These are phyloP conservation scores for Pythium insidiosum DNA, from an alignment of 352 stramenopile species.

Conservation along the genomic window DNA sequence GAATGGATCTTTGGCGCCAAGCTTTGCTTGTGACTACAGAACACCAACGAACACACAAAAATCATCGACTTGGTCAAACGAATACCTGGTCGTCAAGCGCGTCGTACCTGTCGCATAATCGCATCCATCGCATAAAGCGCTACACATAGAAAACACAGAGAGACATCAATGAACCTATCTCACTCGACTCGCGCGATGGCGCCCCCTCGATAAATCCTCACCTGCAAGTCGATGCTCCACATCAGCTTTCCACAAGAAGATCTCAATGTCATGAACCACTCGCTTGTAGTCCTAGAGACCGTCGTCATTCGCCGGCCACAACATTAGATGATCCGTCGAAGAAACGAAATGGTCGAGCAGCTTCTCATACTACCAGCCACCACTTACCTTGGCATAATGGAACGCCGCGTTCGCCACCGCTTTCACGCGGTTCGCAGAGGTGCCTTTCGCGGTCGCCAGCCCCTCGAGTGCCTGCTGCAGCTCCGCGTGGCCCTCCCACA, in stretches of 20 bases:
- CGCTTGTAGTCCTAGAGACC: slow-evolving; percentile 77
- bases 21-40: slow-evolving; percentile 54
- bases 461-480: slow-evolving; percentile 62
- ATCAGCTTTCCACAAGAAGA: slow-evolving; percentile 79
- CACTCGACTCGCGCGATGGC: background rate
- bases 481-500: slow-evolving; percentile 67
- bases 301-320: background rate
- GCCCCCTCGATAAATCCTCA: slow-evolving; percentile 12
- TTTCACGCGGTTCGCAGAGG: slow-evolving; percentile 72
- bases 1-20: slow-evolving; percentile 56
- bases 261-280: slow-evolving; percentile 80
- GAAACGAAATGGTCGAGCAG: background rate
- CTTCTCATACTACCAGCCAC: background rate
- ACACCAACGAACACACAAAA: background rate
- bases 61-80: background rate
- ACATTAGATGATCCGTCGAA: too few species aligned
- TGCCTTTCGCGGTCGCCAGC: slow-evolving; percentile 64
- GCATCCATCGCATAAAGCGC: slow-evolving; percentile 78
- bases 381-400: slow-evolving; percentile 60
- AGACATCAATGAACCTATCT: slow-evolving; percentile 1
- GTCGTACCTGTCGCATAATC: slow-evolving; percentile 62
- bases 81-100: background rate
- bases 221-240: slow-evolving; percentile 74
- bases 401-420: slow-evolving; percentile 56
- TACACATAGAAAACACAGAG: slow-evolving; percentile 12